Conservation (phyloP, 2,329 filamentous ascomycete species). For the Cladorrhinum sp. region DNA sequence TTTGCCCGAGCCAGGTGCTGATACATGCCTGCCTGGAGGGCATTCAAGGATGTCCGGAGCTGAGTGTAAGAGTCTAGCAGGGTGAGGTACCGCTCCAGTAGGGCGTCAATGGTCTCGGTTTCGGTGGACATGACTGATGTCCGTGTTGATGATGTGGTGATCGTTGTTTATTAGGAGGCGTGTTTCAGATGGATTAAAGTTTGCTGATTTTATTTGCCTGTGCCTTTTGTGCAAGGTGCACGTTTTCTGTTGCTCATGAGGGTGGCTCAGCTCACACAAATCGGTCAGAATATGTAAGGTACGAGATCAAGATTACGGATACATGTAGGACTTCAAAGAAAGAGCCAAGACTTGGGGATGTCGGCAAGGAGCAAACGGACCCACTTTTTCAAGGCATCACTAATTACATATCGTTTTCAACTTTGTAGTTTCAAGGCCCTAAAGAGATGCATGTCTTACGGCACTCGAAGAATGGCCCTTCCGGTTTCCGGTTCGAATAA, state of each 20-base stretch:
- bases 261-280: neutral
- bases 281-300: neutral
- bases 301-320: neutral
- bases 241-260: neutral
- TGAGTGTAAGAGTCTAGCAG: slow-evolving; percentile 65
- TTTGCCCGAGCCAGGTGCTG: slow-evolving; percentile 70
- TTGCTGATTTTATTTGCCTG: neutral
- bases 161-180: neutral
- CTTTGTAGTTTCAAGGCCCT: neutral
- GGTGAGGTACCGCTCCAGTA: slow-evolving; percentile 63
- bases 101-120: slow-evolving; percentile 50
- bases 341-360: neutral
- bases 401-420: neutral
- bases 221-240: neutral
- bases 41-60: slow-evolving; percentile 53
- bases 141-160: slow-evolving; percentile 2
- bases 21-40: slow-evolving; percentile 54
- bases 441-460: neutral
- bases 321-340: neutral
- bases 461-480: neutral
- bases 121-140: neutral
- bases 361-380: neutral
- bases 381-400: neutral
- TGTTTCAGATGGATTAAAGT: neutral
- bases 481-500: neutral